Evolutionary conservation across 2,329 filamentous ascomycete species (phyloP).

Genomic region (Diaporthe helianthi): DNA sequence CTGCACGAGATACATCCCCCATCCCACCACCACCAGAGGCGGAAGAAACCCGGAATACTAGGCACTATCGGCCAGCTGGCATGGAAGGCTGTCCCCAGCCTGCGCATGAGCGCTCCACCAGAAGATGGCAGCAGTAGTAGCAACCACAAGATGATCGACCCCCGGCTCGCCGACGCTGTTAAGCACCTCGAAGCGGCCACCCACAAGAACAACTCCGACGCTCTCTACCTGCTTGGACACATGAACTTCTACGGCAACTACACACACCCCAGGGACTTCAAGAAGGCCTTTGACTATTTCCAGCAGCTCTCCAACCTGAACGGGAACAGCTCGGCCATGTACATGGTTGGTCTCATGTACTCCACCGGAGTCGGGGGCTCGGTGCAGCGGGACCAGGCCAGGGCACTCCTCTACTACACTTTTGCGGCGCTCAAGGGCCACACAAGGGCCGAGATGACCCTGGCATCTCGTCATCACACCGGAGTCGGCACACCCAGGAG

Average conservation of each 20-base stretch:
- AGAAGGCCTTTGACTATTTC: conserved; percentile 82
- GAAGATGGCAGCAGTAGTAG: conserved; percentile 41
- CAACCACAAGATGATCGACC: conserved; percentile 46
- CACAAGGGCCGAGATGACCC: conserved; percentile 88
- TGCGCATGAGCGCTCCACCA: conserved; percentile 56
- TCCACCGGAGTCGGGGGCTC: conserved; percentile 87
- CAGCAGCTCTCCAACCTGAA: conserved; percentile 75
- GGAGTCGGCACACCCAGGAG: conserved; percentile 86
- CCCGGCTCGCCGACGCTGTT: conserved; percentile 58
- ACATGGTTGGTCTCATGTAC: conserved; percentile 96
- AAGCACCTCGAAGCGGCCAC: conserved; percentile 60
- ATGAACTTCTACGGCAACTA: conserved; percentile 98
- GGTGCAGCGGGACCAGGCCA: conserved; percentile 86
- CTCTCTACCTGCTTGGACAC: conserved; percentile 87
- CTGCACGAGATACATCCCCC: conserved; percentile 56
- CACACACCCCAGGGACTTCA: conserved; percentile 82
- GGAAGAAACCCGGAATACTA: conserved; percentile 53
- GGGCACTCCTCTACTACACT: conserved; percentile 91
- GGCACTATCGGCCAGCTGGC: conserved; percentile 52
- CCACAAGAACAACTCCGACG: conserved; percentile 73
- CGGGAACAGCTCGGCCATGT: conserved; percentile 91
- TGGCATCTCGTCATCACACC: conserved; percentile 83
- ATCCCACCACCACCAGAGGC: conserved; percentile 51
- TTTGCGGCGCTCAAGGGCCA: conserved; percentile 88
- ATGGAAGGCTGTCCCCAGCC: conserved; percentile 56